These are phyloP conservation scores for California macrophylla DNA, from an alignment of 441 rosid genomes.

Conservation along the genomic window DNA sequence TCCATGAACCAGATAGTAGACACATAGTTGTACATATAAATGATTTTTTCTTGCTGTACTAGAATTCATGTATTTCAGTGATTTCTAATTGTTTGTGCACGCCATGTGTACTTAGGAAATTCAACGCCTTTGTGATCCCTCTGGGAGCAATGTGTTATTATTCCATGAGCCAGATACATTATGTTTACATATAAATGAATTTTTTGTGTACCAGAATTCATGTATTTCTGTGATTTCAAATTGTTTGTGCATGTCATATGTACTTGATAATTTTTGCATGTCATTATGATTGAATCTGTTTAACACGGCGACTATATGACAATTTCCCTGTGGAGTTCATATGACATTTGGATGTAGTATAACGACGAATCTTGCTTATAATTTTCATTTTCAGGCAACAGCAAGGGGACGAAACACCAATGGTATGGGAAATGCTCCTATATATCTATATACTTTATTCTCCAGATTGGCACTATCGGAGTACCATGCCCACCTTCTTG, in stretches of 20 bases:
- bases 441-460: conserved; percentile 85
- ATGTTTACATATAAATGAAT: background rate
- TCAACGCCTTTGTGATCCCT: background rate
- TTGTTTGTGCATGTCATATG: background rate
- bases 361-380: background rate
- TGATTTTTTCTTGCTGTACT: background rate
- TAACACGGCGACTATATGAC: background rate
- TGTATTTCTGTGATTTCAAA: background rate
- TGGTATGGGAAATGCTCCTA: conserved; percentile 95
- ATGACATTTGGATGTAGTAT: background rate
- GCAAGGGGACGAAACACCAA: conserved; percentile 85
- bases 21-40: background rate
- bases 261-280: background rate
- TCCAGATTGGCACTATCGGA: conserved; percentile 91
- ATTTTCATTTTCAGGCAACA: conserved; percentile 59
- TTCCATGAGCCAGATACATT: background rate
- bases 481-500: conserved; percentile 87
- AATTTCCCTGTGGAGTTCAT: background rate
- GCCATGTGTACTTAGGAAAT: background rate
- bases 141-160: background rate
- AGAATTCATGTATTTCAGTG: background rate
- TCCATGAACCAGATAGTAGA: background rate
- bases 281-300: background rate
- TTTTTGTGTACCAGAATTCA: background rate
- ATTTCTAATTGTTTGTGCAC: background rate